These are phyloP conservation scores for Podospora bellae-mahoneyi DNA, from an alignment of 495 filamentous ascomycete genomes.

Conservation along the genomic window DNA sequence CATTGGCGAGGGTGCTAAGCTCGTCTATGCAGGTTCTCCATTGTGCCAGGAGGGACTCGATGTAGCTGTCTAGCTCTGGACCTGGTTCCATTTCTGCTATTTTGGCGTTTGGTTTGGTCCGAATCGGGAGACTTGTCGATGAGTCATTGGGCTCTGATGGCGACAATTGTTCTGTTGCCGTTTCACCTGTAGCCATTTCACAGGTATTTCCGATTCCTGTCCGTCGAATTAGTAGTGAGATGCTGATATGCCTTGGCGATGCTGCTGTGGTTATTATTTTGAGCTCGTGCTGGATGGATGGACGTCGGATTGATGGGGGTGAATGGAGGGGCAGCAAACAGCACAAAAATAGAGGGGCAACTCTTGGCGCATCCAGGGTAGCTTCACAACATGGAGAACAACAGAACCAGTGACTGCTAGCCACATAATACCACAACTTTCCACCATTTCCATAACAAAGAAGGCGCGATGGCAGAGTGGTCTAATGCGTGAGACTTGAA, in stretches of 20 bases:
- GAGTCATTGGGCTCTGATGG: neutral
- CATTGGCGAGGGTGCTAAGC: constrained; percentile 25
- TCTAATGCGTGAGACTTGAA: neutral
- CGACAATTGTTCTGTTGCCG: neutral
- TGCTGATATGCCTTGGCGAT: neutral
- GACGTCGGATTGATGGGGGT: neutral
- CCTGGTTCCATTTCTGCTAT: neutral
- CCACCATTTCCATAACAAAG: neutral
- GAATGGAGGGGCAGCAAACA: neutral
- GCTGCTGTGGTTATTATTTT: neutral
- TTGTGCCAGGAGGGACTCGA: constrained; percentile 23
- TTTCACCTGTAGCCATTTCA: neutral
- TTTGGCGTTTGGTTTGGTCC: neutral
- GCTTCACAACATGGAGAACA: neutral
- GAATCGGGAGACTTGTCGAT: neutral
- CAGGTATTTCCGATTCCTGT: neutral
- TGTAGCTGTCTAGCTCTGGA: constrained; percentile 13
- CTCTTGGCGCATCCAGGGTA: neutral
- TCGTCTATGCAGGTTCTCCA: constrained; percentile 31
- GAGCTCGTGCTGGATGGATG: too few species aligned
- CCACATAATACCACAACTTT: neutral
- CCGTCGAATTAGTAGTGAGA: neutral
- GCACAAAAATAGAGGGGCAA: neutral
- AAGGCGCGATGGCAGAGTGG: neutral
- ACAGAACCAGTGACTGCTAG: neutral